Conservation (phyloP, 202 grass and related monocot species). For the Brachypodium distachyon region DNA sequence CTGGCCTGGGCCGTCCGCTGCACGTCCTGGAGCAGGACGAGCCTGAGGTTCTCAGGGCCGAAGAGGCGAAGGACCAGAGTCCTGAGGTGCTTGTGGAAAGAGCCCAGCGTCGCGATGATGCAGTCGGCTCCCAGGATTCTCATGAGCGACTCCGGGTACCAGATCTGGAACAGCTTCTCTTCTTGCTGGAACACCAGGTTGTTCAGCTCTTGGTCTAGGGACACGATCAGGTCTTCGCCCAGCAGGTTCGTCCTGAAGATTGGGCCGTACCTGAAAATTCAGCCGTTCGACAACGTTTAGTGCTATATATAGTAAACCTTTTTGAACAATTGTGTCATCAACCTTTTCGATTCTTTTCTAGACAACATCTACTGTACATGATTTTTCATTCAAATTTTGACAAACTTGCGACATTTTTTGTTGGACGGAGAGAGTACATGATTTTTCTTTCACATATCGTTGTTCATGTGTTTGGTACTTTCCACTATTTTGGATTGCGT, state of each 20-base stretch:
- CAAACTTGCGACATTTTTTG: too few relatives aligned
- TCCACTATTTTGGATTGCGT: too few relatives aligned
- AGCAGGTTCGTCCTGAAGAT: slow-evolving; percentile 24
- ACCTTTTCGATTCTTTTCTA: too few relatives aligned
- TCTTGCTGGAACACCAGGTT: slow-evolving; percentile 14
- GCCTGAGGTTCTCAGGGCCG: slow-evolving; percentile 20
- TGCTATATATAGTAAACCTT: too few relatives aligned
- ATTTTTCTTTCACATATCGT: too few relatives aligned
- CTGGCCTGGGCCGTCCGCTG: background rate
- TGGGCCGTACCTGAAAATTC: background rate
- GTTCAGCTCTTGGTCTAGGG: slow-evolving; percentile 10
- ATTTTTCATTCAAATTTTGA: too few relatives aligned
- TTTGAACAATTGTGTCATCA: too few relatives aligned
- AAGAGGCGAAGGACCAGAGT: slow-evolving; percentile 19
- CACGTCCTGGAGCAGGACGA: background rate
- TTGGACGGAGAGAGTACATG: too few relatives aligned
- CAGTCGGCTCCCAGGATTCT: slow-evolving; percentile 12
- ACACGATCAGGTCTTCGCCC: slow-evolving; percentile 14
- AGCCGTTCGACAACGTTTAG: too few relatives aligned
- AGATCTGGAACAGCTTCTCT: slow-evolving; percentile 19
- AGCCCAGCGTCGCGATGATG: background rate
- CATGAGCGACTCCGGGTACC: slow-evolving; percentile 30
- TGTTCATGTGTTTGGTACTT: too few relatives aligned
- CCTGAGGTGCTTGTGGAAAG: slow-evolving; percentile 19
- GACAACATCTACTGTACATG: too few relatives aligned